Evolutionary conservation across 768 basidiomycete species (phyloP).

Genomic region (Melanogaster broomeanus): DNA sequence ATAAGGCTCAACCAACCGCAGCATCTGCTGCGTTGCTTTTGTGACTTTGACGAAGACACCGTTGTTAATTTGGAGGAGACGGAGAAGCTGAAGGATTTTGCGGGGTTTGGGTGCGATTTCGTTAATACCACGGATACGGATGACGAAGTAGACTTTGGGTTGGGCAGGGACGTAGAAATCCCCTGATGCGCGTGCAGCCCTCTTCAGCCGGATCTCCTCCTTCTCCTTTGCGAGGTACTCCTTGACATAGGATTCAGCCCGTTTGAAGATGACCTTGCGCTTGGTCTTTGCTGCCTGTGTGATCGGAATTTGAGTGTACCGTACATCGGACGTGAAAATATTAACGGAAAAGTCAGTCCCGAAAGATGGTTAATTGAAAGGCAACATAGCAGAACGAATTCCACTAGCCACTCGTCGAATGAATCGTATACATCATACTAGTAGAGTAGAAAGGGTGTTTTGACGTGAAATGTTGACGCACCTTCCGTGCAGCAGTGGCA

Average conservation of each 20-base stretch:
- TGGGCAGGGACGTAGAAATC: slow-evolving; percentile 98
- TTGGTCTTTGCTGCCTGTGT: slow-evolving; percentile 82
- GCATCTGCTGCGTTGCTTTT: slow-evolving; percentile 96
- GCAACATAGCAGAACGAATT: slow-evolving; percentile 62
- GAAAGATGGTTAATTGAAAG: slow-evolving; percentile 86
- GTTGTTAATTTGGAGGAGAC: slow-evolving; percentile 99
- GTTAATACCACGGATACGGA: slow-evolving; percentile 99
- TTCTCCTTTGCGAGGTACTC: slow-evolving; percentile 91
- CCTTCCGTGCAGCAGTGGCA: slow-evolving; percentile 86
- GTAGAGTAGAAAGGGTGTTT: slow-evolving; percentile 16
- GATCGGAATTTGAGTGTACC: slow-evolving; percentile 7
- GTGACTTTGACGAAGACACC: slow-evolving; percentile 98
- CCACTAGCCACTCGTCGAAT: slow-evolving; percentile 79
- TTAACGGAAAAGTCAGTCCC: slow-evolving; percentile 52
- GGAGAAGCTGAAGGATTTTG: slow-evolving; percentile 98
- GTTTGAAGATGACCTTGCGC: slow-evolving; percentile 98
- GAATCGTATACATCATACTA: slow-evolving; percentile 82
- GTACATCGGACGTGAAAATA: slow-evolving; percentile 3
- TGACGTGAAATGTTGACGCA: slow-evolving; percentile 39
- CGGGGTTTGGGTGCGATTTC: slow-evolving; percentile 99
- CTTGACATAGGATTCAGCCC: slow-evolving; percentile 97
- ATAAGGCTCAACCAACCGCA: slow-evolving; percentile 96
- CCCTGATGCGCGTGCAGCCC: slow-evolving; percentile 86
- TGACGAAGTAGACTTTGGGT: slow-evolving; percentile 96
- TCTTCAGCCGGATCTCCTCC: slow-evolving; percentile 95